phyloP scores from a whole-genome alignment of 805 yeast species.

The Ogataea naganishii region DNA sequence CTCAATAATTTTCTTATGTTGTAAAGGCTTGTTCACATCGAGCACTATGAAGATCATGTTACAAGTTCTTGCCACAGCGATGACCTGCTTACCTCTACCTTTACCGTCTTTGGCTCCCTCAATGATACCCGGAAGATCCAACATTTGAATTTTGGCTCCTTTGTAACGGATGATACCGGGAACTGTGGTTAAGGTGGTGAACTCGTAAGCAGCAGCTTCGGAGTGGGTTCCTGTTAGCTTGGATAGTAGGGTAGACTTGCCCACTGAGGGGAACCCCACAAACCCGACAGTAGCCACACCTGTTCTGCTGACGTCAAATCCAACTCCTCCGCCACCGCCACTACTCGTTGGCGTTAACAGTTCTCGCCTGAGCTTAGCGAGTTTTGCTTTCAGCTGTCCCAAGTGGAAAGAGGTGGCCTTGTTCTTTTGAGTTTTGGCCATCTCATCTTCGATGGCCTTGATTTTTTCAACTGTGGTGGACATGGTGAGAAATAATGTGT shows the following conservation, averaged over 20 bases:
- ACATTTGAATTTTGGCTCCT: slow-evolving; percentile 97
- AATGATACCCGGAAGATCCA: slow-evolving; percentile 84
- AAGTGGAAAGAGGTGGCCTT: slow-evolving; percentile 96
- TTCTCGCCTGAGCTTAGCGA: slow-evolving; percentile 93
- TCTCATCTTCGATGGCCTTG: slow-evolving; percentile 90
- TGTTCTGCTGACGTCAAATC: slow-evolving; percentile 97
- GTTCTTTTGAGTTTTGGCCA: slow-evolving; percentile 96
- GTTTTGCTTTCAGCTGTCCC: slow-evolving; percentile 94
- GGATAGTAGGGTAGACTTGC: slow-evolving; percentile 76
- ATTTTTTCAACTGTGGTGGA: slow-evolving; percentile 71
- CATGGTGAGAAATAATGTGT: no score
- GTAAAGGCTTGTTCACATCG: slow-evolving; percentile 93
- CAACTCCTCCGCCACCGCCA: slow-evolving; percentile 83
- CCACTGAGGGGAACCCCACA: slow-evolving; percentile 97
- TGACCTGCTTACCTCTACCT: slow-evolving; percentile 93
- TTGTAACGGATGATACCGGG: slow-evolving; percentile 94
- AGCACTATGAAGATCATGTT: slow-evolving; percentile 86
- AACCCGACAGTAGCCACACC: slow-evolving; percentile 98
- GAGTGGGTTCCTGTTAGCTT: slow-evolving; percentile 93
- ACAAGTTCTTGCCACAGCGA: slow-evolving; percentile 98
- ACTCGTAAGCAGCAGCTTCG: slow-evolving; percentile 97
- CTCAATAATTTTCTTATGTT: slow-evolving; percentile 90
- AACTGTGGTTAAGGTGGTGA: slow-evolving; percentile 94
- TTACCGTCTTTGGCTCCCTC: slow-evolving; percentile 90
- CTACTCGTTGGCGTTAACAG: slow-evolving; percentile 62